Base-by-base conservation (phyloP, 169 alveolate genomes). In the Cryptosporidium meleagridis region DNA sequence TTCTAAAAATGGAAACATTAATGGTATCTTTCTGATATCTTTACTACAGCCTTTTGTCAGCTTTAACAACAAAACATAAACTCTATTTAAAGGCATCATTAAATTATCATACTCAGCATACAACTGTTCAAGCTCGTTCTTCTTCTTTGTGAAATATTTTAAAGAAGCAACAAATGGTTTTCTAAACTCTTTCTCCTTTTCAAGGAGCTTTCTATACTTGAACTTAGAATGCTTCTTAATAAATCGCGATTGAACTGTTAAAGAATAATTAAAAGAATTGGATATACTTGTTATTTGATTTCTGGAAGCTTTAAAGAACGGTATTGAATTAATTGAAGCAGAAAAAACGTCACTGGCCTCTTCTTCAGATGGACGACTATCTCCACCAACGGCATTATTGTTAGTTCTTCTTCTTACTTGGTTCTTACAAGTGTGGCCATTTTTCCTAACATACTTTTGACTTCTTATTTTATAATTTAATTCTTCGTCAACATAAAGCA, bases 1-100 rank as follows among this genome's bases (percentile, higher is more conserved):
- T 67, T 80, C 89, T 2, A 80, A 21, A 16, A 80, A 80, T 7
- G 89, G 89, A 80, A 62, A 80, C 75, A 80, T 35, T 21, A 80
- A 7, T 1, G 89, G 89, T 44, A 61, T 80, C 44, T 31, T 70
- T 16, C 73, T 39, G 21, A 7, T n/a, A 16, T 39, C 55, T 10
- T 6, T 21, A n/a, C 29, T 41, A 33, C 89, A 80, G 12, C 65
- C 21, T 29, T 59, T 29, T 14, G 89, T 80, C 1, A 59, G 48
- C 29, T 62, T 31, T 21, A 80, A 29, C 65, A 80, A 21, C 1
- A 1, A 58, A 2, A 5, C 4, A 51, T 80, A 67, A 1, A 80
- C 41, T 8, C 23, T 67, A 65, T 80, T 80, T 21, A 62, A 35
- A 1, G 89, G 89, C 35, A 41, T 51, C 89, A 80, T 80, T 62